These are phyloP conservation scores for Alternaria sp. DNA, from an alignment of 2,329 filamentous ascomycete genomes.

Conservation along the genomic window DNA sequence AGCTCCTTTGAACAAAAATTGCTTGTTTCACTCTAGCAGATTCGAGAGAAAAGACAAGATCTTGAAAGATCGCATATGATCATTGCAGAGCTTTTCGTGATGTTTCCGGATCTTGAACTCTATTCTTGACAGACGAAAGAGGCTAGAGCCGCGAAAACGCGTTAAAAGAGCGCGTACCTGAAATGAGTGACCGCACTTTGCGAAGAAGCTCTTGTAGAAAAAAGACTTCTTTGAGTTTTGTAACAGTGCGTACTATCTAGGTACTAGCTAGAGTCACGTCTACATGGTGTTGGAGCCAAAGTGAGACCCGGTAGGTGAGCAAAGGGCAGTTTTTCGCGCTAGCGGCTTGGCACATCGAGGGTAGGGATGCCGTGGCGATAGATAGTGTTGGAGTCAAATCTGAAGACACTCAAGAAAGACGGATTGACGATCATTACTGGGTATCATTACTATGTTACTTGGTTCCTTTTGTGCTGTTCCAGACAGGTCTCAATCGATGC, in stretches of 20 bases:
- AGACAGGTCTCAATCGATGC: constrained; percentile 9
- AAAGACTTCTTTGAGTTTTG: background rate
- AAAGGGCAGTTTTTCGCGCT: constrained; percentile 34
- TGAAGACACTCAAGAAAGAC: background rate
- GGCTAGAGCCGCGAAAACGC: background rate
- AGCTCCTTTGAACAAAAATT: background rate
- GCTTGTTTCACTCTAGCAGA: background rate
- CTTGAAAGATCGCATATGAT: background rate
- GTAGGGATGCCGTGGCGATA: constrained; percentile 15
- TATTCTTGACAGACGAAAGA: background rate
- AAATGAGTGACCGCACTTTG: background rate
- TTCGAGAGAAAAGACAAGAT: background rate
- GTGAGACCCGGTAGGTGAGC: constrained; percentile 6
- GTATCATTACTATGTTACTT: constrained; percentile 27
- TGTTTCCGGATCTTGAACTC: background rate
- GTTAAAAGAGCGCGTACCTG: background rate
- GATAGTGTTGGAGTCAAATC: background rate
- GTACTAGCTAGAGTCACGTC: background rate
- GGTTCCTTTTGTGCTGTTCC: constrained; percentile 17
- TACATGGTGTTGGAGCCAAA: constrained; percentile 8
- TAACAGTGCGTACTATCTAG: background rate
- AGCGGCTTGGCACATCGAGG: constrained; percentile 25
- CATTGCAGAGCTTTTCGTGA: background rate
- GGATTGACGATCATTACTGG: background rate
- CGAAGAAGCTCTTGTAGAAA: background rate